Evolutionary conservation across 2,329 filamentous ascomycete genomes (phyloP).

Genomic region (Fusarium camptoceras): DNA sequence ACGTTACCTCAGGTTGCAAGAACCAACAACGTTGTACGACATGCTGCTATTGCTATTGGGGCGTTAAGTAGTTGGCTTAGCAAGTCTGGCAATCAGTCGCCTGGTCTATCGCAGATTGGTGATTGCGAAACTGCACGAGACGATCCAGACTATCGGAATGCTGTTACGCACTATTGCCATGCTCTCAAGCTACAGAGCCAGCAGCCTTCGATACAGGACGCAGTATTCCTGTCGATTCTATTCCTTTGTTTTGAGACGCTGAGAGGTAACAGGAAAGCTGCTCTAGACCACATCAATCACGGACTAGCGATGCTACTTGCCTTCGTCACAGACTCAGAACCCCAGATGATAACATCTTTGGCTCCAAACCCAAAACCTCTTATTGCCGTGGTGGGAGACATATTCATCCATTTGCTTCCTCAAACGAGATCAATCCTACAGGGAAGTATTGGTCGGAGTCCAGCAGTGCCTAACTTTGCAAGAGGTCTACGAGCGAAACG

Average conservation of each 20-base stretch:
- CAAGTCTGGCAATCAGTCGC: neutral
- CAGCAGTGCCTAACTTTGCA: conserved; percentile 35
- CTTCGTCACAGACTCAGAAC: conserved; percentile 45
- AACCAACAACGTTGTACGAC: conserved; percentile 44
- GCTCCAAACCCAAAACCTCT: conserved; percentile 41
- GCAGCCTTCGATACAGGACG: conserved; percentile 44
- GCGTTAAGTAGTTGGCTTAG: conserved; percentile 41
- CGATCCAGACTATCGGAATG: conserved; percentile 47
- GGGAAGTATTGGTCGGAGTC: conserved; percentile 16
- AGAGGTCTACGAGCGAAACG: conserved; percentile 28
- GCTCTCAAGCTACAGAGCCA: conserved; percentile 49
- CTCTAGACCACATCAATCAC: conserved; percentile 53
- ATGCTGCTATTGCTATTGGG: conserved; percentile 50
- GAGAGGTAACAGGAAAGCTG: conserved; percentile 48
- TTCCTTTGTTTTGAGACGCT: conserved; percentile 50
- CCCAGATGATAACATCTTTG: conserved; percentile 16
- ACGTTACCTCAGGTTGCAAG: conserved; percentile 49
- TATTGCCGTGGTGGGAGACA: conserved; percentile 26
- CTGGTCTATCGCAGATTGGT: neutral
- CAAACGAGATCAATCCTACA: conserved; percentile 32
- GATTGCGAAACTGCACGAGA: neutral
- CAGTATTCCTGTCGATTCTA: conserved; percentile 50
- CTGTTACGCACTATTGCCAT: conserved; percentile 52
- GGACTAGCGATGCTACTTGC: conserved; percentile 50
- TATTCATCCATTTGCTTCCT: conserved; percentile 27